A percentile compares a stretch with the other conserved stretches of the same genome.
These are phyloP conservation scores for Orbilia oligospora DNA, from an alignment of 2,329 filamentous ascomycete genomes.

Conservation along the genomic window DNA sequence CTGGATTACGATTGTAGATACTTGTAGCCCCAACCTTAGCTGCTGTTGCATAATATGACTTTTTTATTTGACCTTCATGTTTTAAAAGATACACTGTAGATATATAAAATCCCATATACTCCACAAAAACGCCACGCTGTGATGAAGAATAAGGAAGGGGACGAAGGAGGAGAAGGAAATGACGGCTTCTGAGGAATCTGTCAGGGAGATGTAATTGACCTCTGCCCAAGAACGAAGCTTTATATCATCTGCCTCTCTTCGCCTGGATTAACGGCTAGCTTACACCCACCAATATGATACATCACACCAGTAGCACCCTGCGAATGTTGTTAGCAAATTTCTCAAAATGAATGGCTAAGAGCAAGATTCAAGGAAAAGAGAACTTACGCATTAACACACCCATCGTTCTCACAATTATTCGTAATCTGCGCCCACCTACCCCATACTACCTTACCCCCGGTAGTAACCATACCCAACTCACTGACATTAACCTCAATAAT, in stretches of 20 bases:
- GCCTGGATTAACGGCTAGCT: background rate
- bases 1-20: no score
- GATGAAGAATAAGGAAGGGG: background rate
- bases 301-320: conserved; percentile 56
- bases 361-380: background rate
- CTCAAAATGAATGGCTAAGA: background rate
- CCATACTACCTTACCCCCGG: conserved; percentile 94
- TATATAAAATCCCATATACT: conserved; percentile 4
- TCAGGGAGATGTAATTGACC: background rate
- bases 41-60: background rate
- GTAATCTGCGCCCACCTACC: conserved; percentile 83
- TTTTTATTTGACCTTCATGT: background rate
- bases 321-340: conserved; percentile 7
- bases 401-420: conserved; percentile 75
- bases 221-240: background rate
- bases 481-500: conserved; percentile 92
- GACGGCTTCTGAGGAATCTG: background rate
- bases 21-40: background rate
- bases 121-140: conserved; percentile 20
- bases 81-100: background rate
- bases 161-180: background rate
- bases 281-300: conserved; percentile 12
- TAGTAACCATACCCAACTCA: conserved; percentile 90
- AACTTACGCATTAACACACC: conserved; percentile 73
- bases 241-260: background rate